A percentile compares a stretch with the other conserved stretches of the same genome.
These are phyloP conservation scores for Cryptococcus maquisensis DNA, from an alignment of 1,284 basidiomycete genomes.

Conservation along the genomic window DNA sequence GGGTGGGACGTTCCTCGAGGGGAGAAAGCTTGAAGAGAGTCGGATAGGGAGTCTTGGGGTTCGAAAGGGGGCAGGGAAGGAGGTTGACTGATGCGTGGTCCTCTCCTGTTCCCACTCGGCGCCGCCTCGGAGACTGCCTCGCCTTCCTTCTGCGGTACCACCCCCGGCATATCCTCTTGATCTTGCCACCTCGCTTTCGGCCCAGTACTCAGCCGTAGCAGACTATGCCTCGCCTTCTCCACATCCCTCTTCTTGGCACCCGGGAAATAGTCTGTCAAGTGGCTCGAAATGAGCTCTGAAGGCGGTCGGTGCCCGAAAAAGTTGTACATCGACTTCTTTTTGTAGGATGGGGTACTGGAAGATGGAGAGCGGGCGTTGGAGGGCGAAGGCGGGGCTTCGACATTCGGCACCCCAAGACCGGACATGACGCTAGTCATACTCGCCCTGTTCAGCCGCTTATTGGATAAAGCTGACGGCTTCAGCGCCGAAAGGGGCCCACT, in stretches of 20 bases:
- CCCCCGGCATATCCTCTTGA: not conserved
- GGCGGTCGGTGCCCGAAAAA: conserved; percentile 98
- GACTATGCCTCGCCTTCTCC: conserved; percentile 78
- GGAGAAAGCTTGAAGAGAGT: conserved; percentile 59
- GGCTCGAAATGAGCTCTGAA: conserved; percentile 93
- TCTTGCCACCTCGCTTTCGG: conserved; percentile 11
- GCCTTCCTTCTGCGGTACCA: not conserved
- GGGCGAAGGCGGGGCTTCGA: conserved; percentile 55
- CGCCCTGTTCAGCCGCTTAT: conserved; percentile 78
- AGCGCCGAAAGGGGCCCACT: not conserved
- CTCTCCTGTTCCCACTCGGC: conserved; percentile 1
- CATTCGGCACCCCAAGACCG: conserved; percentile 72
- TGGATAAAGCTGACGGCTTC: conserved; percentile 12
- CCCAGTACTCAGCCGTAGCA: conserved; percentile 55
- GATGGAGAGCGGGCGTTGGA: conserved; percentile 40
- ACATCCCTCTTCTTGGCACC: conserved; percentile 83
- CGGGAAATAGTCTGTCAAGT: conserved; percentile 94
- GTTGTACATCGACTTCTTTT: conserved; percentile 66
- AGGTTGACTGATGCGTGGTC: conserved; percentile 17
- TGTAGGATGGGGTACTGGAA: conserved; percentile 40
- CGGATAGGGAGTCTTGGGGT: conserved; percentile 70
- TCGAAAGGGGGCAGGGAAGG: conserved; percentile 75
- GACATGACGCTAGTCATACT: conserved; percentile 92
- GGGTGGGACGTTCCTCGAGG: conserved; percentile 8
- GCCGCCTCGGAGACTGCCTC: not conserved